phyloP scores from a whole-genome alignment of 1,284 basidiomycete genomes.

The Naganishia liquefaciens region DNA sequence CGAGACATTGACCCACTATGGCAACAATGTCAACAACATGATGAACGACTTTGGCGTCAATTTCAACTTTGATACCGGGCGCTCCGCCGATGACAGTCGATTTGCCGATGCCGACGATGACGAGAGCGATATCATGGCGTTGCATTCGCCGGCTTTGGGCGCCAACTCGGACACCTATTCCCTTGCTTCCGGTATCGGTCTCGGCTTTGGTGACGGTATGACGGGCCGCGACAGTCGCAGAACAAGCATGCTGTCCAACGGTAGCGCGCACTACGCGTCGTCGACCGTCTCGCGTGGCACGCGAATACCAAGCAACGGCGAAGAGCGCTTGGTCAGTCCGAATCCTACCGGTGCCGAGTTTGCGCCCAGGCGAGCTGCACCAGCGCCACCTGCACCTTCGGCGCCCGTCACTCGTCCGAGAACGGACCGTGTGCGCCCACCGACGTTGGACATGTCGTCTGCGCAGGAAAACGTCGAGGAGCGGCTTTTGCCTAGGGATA shows the following conservation, averaged over 20 bases:
- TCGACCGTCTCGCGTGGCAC: conserved; percentile 22
- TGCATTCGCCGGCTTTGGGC: conserved; percentile 33
- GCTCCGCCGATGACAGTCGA: conserved; percentile 49
- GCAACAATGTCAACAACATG: conserved; percentile 22
- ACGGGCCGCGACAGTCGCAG: conserved; percentile 22
- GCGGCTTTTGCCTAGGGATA: conserved; percentile 24
- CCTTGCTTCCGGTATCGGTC: conserved; percentile 36
- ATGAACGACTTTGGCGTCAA: conserved; percentile 26
- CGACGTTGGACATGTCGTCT: conserved; percentile 10
- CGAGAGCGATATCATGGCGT: conserved; percentile 45
- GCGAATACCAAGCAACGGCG: conserved; percentile 20
- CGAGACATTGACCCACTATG: conserved; percentile 30
- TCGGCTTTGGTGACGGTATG: conserved; percentile 41
- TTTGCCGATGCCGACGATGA: conserved; percentile 62
- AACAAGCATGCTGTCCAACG: conserved; percentile 23
- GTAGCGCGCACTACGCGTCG: conserved; percentile 17
- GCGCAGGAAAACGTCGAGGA: conserved; percentile 9
- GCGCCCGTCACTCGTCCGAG: conserved; percentile 8
- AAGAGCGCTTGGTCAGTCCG: conserved; percentile 4
- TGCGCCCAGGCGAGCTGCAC: conserved; percentile 22
- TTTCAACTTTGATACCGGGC: conserved; percentile 26
- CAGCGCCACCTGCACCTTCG: background rate
- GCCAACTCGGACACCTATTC: conserved; percentile 40
- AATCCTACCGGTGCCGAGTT: conserved; percentile 1
- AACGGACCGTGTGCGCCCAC: conserved; percentile 24